Base-by-base conservation (phyloP, 2,329 filamentous ascomycete genomes). In the Nothopassalora personata region DNA sequence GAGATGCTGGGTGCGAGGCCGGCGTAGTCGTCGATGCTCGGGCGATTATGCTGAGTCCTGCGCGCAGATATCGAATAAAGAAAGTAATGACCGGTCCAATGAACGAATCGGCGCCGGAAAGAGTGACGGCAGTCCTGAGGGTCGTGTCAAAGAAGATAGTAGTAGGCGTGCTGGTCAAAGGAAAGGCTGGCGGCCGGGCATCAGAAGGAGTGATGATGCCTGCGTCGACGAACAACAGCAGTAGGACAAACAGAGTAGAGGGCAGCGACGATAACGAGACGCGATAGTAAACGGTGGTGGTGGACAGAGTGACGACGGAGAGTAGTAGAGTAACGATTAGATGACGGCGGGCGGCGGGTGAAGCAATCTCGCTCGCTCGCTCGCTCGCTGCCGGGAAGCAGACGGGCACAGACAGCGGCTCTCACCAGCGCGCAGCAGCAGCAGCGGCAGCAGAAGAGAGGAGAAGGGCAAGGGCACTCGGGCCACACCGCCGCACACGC, bases 121-220 rank as follows among this genome's bases (percentile, higher is more conserved):
- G 58, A 60, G 49, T 54, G 61, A 47, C 69, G 62, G 65, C 67
- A 63, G 57, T 56, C 60, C 61, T 58, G 62, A 61, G 61, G 53
- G 56, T 62, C 53, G 53, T 58, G 57, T 43, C 39, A 59, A 61
- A 59, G 57, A 60, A 60, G 55, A 48, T 31, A 43, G 39, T 43
- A 34, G 28, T 9, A 39, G 27, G 13, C n/a, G 46, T 30, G 33
- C 18, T 51, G 23, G 19, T 56, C 28, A 51, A 67, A 66, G 64
- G 65, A 64, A 67, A 63, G 60, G 43, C 52, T 39, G 30, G 56
- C 59, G 54, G 60, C 59, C 61, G 64, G 67, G 65, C 68, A 68
- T 64, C 68, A 69, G 62, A 71, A 69, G 61, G 69, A 70, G 64
- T 69, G 69, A 65, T 68, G 68, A 66, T 66, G 66, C 64, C 64